These are phyloP conservation scores for Umbelopsis ramanniana DNA, from an alignment of 192 early-diverging fungal genomes.

Conservation along the genomic window DNA sequence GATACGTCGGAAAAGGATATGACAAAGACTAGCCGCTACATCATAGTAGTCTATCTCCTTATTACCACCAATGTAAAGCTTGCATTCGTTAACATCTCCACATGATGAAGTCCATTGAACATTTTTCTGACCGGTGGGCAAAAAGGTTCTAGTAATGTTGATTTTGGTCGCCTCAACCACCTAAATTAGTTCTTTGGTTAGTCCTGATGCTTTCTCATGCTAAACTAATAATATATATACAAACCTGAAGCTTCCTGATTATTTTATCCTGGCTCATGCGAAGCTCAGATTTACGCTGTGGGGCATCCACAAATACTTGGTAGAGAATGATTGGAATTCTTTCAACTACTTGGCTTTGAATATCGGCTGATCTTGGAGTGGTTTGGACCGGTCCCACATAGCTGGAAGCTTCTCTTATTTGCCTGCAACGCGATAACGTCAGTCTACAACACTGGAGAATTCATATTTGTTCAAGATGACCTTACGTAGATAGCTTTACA, in stretches of 20 bases:
- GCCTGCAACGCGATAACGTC: constrained; percentile 11
- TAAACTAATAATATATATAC: background rate
- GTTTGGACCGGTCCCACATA: constrained; percentile 51
- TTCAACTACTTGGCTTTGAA: constrained; percentile 70
- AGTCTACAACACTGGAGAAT: background rate
- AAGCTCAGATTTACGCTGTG: constrained; percentile 50
- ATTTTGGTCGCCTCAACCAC: constrained; percentile 67
- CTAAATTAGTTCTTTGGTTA: background rate
- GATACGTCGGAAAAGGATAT: constrained; percentile 66
- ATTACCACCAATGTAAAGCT: constrained; percentile 42
- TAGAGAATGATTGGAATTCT: constrained; percentile 77
- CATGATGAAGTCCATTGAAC: constrained; percentile 69
- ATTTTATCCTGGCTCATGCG: constrained; percentile 57
- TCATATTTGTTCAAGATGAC: constrained; percentile 10
- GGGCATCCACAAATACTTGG: constrained; percentile 58
- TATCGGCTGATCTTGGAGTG: constrained; percentile 48
- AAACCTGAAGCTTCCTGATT: constrained; percentile 64
- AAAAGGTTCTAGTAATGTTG: constrained; percentile 54
- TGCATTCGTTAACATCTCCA: constrained; percentile 46
- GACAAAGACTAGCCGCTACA: constrained; percentile 72
- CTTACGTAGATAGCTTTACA: constrained; percentile 66
- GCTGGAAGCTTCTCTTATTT: constrained; percentile 51
- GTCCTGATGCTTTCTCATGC: no score
- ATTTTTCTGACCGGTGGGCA: constrained; percentile 36
- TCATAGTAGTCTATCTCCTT: constrained; percentile 81